Evolutionary conservation across 768 basidiomycete species (phyloP).

Genomic region (Pleurotus citrinopileatus): DNA sequence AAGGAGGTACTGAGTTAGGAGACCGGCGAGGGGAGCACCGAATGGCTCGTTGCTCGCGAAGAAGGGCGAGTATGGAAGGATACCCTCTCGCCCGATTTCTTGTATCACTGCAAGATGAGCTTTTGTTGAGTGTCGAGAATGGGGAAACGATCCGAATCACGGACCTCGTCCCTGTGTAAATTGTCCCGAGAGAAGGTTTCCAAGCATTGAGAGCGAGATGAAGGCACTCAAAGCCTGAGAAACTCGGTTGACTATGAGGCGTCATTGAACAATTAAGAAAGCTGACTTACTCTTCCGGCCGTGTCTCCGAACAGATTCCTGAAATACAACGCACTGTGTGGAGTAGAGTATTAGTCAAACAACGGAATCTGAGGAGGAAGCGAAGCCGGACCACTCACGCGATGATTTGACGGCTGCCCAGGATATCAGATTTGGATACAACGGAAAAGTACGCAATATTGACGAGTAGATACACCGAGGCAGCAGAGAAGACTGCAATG

Average conservation of each 20-base stretch:
- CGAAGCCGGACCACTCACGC: slow-evolving; percentile 57
- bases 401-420: slow-evolving; percentile 61
- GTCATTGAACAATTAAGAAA: neutral
- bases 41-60: slow-evolving; percentile 75
- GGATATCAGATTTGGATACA: slow-evolving; percentile 66
- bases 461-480: slow-evolving; percentile 57
- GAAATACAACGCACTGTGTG: slow-evolving; percentile 65
- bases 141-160: slow-evolving; percentile 1
- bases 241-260: neutral
- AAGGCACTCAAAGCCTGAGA: slow-evolving; percentile 54
- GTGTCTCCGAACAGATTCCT: slow-evolving; percentile 65
- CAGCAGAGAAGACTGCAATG: slow-evolving; percentile 58
- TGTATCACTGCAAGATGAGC: slow-evolving; percentile 57
- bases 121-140: neutral
- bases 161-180: slow-evolving; percentile 67
- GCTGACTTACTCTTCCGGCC: slow-evolving; percentile 48
- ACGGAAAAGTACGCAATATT: slow-evolving; percentile 76
- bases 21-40: slow-evolving; percentile 59
- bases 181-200: slow-evolving; percentile 59
- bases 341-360: neutral
- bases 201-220: slow-evolving; percentile 63
- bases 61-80: slow-evolving; percentile 62
- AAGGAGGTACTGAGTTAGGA: slow-evolving; percentile 60
- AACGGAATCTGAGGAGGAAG: neutral
- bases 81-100: slow-evolving; percentile 70